Percentiles rank a stretch among this genome's conserved stretches.
Evolutionary conservation across 2,329 filamentous ascomycete genomes (phyloP).

Genomic region (Phialocephala subalpina): DNA sequence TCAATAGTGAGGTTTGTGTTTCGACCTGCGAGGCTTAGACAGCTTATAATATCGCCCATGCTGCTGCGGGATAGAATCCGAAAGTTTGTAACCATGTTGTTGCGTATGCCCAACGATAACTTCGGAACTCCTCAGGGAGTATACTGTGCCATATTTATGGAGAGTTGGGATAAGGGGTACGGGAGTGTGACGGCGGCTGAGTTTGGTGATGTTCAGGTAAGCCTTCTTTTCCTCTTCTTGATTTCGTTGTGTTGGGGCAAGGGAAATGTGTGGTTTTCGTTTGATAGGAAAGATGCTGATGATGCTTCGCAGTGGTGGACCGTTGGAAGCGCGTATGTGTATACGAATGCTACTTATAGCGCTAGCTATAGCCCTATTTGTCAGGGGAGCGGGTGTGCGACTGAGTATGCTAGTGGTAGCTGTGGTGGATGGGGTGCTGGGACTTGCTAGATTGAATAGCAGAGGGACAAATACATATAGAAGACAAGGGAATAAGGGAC

Average conservation of each 20-base stretch:
- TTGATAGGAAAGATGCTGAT: too few species aligned
- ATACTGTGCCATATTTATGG: background rate
- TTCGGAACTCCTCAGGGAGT: background rate
- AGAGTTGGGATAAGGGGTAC: background rate
- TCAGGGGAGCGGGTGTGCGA: background rate
- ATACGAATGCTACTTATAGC: background rate
- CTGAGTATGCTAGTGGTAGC: background rate
- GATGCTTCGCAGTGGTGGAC: too few species aligned
- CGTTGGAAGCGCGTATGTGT: background rate
- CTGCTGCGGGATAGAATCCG: background rate
- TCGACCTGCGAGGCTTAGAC: background rate
- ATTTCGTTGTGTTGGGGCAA: too few species aligned
- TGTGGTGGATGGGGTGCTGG: background rate
- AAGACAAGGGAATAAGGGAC: background rate
- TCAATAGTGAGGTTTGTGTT: background rate
- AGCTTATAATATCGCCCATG: background rate
- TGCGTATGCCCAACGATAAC: background rate
- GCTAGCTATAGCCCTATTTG: conserved; percentile 12
- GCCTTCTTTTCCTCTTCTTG: too few species aligned
- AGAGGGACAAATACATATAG: background rate
- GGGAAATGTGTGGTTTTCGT: too few species aligned
- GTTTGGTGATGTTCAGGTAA: background rate
- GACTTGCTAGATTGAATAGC: background rate
- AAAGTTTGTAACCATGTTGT: background rate
- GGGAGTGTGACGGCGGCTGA: background rate